Conservation (phyloP, 495 filamentous ascomycete genomes). For the Xylaria cubensis region DNA sequence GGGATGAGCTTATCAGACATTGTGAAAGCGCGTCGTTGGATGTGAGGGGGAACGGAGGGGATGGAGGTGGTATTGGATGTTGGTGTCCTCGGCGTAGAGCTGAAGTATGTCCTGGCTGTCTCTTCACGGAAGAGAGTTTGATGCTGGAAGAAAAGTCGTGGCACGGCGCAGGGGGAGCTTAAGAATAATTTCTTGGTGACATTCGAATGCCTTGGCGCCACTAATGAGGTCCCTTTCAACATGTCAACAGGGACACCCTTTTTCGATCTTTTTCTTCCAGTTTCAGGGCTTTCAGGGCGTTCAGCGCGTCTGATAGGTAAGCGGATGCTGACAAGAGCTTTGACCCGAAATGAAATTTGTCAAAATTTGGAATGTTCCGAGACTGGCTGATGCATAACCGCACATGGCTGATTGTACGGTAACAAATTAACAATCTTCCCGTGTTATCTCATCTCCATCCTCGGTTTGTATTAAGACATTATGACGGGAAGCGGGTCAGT, state of each 20-base stretch:
- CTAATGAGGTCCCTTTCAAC: constrained; percentile 8
- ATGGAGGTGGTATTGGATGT: not conserved
- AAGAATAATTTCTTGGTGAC: constrained; percentile 14
- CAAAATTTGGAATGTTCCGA: constrained; percentile 22
- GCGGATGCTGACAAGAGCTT: constrained; percentile 21
- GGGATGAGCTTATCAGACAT: constrained; percentile 58
- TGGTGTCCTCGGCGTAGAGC: not conserved
- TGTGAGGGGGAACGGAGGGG: not conserved
- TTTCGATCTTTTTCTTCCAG: not conserved
- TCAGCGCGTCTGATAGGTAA: constrained; percentile 17
- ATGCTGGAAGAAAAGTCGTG: not conserved
- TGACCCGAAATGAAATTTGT: constrained; percentile 22
- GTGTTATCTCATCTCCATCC: constrained; percentile 20
- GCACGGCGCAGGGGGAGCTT: constrained; percentile 22
- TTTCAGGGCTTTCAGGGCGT: constrained; percentile 1
- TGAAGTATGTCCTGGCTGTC: constrained; percentile 2
- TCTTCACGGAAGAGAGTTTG: constrained; percentile 3
- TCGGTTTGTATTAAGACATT: constrained; percentile 6
- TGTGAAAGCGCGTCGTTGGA: constrained; percentile 27
- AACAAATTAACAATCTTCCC: constrained; percentile 9
- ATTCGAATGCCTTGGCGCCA: constrained; percentile 21
- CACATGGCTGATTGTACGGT: constrained; percentile 16
- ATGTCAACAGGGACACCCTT: not conserved
- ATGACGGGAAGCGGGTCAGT: constrained; percentile 6
- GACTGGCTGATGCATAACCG: constrained; percentile 8